Evolutionary conservation across 768 basidiomycete species (phyloP).

Genomic region (Pulveroboletus frians): DNA sequence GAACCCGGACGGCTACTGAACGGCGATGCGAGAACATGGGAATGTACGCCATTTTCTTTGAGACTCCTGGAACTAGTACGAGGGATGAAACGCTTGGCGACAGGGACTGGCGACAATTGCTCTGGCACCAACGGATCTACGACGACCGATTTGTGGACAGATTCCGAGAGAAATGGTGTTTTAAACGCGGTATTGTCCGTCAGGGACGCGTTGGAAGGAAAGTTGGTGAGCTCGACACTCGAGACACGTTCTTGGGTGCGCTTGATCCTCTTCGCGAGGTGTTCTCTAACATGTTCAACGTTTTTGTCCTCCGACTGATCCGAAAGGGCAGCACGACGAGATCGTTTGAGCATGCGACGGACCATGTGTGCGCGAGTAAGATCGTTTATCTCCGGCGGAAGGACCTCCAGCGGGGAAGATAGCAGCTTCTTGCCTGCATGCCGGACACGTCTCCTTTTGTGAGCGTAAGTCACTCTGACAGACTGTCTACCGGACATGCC

Average conservation of each 20-base stretch:
- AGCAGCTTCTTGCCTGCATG: conserved; percentile 4
- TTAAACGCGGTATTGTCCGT: conserved; percentile 23
- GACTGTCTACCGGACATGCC: conserved; percentile 15
- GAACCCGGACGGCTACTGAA: conserved; percentile 44
- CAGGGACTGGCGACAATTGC: conserved; percentile 41
- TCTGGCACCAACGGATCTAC: conserved; percentile 26
- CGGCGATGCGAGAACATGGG: conserved; percentile 38
- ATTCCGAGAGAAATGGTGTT: conserved; percentile 24
- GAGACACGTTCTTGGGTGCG: conserved; percentile 13
- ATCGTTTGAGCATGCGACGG: conserved; percentile 44
- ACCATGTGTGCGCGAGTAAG: conserved; percentile 39
- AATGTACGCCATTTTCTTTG: conserved; percentile 34
- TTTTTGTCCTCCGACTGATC: conserved; percentile 21
- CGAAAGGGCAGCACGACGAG: conserved; percentile 33
- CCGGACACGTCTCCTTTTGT: conserved; percentile 25
- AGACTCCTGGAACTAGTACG: conserved; percentile 38
- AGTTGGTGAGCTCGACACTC: neutral
- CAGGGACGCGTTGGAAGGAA: conserved; percentile 1
- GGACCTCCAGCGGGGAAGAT: conserved; percentile 28
- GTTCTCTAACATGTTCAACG: conserved; percentile 16
- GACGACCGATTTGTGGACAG: conserved; percentile 21
- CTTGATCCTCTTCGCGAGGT: conserved; percentile 33
- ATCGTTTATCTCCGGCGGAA: conserved; percentile 27
- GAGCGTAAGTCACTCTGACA: conserved; percentile 29
- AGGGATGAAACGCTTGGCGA: conserved; percentile 30